Base-by-base conservation (phyloP, 176 grass and related monocot genomes). In the Cenchrus americanus region DNA sequence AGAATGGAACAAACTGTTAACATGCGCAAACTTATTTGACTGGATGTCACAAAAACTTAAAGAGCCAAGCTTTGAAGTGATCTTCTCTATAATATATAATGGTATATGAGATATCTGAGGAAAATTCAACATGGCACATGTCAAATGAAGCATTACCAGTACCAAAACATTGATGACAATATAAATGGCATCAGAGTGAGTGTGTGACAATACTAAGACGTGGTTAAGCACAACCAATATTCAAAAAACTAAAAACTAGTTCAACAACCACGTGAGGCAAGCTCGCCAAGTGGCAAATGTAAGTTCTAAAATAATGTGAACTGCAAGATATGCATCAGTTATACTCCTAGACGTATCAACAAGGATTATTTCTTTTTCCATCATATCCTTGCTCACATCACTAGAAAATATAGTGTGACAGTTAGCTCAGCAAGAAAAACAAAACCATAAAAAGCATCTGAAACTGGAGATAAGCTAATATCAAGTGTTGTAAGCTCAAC, bases 101-200 rank as follows among this genome's bases (percentile, higher is more conserved):
- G 27, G 27, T 30, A 30, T 30, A 30, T 30, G 27, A n/a, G n/a
- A n/a, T n/a, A n/a, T n/a, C n/a, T n/a, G n/a, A n/a, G n/a, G n/a
- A n/a, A n/a, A n/a, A n/a, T n/a, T n/a, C n/a, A n/a, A n/a, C n/a
- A n/a, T n/a, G n/a, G n/a, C n/a, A n/a, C n/a, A n/a, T n/a, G n/a
- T n/a, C n/a, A n/a, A n/a, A n/a, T n/a, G n/a, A 54, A n/a, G 32
- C 26, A 80, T 67, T 66, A 62, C 27, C 15, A 52, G 61, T 48
- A 88, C 22, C 37, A 67, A 32, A n/a, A n/a, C n/a, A 75, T 19
- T 42, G 30, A 67, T 14, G 19, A 4, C 8, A 49, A 59, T 7
- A 76, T 62, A 76, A 32, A 62, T 22, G 5, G 46, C 44, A 62
- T 65, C 22, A 54, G 42, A n/a, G 58, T 55, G 7, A 53, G 27